Percentiles rank a stretch among this genome's conserved stretches.
These are phyloP conservation scores for Agaricus bisporus DNA, from an alignment of 768 basidiomycete species.

Conservation along the genomic window DNA sequence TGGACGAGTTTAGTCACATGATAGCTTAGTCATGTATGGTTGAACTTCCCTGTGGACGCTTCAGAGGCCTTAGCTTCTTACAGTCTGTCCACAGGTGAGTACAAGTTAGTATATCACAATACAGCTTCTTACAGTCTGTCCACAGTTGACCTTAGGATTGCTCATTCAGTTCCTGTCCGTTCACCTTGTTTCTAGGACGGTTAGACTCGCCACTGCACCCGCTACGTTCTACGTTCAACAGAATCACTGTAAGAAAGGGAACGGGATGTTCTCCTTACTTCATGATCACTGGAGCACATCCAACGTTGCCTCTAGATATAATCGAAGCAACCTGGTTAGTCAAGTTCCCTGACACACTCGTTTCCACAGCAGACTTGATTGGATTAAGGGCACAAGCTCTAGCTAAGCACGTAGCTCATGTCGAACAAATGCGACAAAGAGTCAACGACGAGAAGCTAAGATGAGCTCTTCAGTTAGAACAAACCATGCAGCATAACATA, in stretches of 20 bases:
- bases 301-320: constrained; percentile 21
- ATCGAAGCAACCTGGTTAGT: constrained; percentile 22
- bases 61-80: no score
- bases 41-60: no score
- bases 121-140: no score
- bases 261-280: constrained; percentile 25
- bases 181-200: no score
- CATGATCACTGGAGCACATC: constrained; percentile 25
- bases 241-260: constrained; percentile 17
- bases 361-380: constrained; percentile 18
- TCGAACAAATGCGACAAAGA: constrained; percentile 14
- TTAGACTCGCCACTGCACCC: no score
- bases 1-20: no score
- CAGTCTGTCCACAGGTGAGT: no score
- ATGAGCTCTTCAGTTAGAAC: not conserved
- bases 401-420: constrained; percentile 15
- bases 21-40: no score
- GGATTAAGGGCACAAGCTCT: constrained; percentile 15
- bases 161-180: no score
- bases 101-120: no score
- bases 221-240: no score
- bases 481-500: not conserved
- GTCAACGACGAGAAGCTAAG: not conserved
- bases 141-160: no score
- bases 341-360: constrained; percentile 13